Conservation (phyloP, 1,284 basidiomycete species). For the Ceratobasidium theobromae region DNA sequence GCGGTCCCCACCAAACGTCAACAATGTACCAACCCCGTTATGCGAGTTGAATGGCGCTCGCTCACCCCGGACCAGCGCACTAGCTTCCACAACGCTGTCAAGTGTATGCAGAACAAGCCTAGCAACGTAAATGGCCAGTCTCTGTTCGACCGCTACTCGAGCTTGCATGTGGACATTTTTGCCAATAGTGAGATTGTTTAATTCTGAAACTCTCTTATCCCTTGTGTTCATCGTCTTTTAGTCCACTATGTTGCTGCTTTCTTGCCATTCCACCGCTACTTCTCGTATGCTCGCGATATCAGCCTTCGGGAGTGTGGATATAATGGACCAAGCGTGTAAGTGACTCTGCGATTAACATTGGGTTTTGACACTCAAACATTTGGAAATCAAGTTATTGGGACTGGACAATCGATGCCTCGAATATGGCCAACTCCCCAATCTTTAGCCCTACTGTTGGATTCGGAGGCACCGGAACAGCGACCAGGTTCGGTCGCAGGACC, state of each 20-base stretch:
- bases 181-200: conserved; percentile 4
- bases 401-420: conserved; percentile 10
- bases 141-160: conserved; percentile 14
- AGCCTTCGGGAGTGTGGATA: conserved; percentile 8
- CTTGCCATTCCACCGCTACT: conserved; percentile 18
- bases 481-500: not conserved
- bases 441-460: conserved; percentile 5
- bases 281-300: not conserved
- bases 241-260: conserved; percentile 27
- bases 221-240: not conserved
- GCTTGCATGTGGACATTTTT: conserved; percentile 20
- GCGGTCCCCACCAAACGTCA: conserved; percentile 6
- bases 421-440: conserved; percentile 3
- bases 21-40: not conserved
- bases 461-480: conserved; percentile 2
- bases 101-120: conserved; percentile 13
- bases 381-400: conserved; percentile 15
- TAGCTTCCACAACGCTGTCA: conserved; percentile 5
- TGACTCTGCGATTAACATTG: not conserved
- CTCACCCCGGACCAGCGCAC: not conserved
- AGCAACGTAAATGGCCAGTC: not conserved
- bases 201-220: not conserved
- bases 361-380: not conserved
- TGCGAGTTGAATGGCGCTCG: conserved; percentile 13
- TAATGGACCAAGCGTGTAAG: conserved; percentile 11